Percentiles rank a stretch among this genome's conserved stretches.
Conservation (phyloP, 2,329 filamentous ascomycete genomes). For the Phialemonium atrogriseum region DNA sequence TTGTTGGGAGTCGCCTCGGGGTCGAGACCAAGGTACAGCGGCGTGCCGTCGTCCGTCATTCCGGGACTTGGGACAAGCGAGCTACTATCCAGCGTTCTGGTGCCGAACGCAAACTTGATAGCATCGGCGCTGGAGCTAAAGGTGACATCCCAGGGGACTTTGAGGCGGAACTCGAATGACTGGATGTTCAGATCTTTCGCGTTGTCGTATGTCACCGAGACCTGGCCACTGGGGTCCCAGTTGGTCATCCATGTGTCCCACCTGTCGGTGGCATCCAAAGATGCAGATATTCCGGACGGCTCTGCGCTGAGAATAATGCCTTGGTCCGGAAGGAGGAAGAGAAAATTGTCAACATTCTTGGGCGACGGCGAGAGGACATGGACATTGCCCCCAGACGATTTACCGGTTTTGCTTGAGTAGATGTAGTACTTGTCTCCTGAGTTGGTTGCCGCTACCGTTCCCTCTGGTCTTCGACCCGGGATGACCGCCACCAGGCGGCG, state of each 20-base stretch:
- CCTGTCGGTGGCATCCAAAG: conserved; percentile 1
- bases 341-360: too few species aligned
- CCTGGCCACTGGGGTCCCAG: too few species aligned
- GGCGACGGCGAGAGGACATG: too few species aligned
- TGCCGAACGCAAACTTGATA: too few species aligned
- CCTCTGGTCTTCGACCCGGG: too few species aligned
- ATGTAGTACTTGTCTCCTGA: too few species aligned
- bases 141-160: background rate
- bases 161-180: background rate
- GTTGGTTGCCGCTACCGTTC: too few species aligned
- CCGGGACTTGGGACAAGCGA: background rate
- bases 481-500: too few species aligned
- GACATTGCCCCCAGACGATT: too few species aligned
- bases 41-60: background rate
- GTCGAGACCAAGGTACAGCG: conserved; percentile 1
- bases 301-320: background rate
- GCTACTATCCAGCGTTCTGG: too few species aligned
- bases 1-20: too few species aligned
- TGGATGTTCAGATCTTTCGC: conserved; percentile 1
- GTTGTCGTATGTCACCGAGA: conserved; percentile 1
- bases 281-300: background rate
- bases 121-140: background rate
- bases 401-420: too few species aligned
- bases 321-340: conserved; percentile 4
- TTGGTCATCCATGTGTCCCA: background rate